Base-by-base conservation (phyloP, 148 eudicot genomes). In the Mesembryanthemum crystallinum region DNA sequence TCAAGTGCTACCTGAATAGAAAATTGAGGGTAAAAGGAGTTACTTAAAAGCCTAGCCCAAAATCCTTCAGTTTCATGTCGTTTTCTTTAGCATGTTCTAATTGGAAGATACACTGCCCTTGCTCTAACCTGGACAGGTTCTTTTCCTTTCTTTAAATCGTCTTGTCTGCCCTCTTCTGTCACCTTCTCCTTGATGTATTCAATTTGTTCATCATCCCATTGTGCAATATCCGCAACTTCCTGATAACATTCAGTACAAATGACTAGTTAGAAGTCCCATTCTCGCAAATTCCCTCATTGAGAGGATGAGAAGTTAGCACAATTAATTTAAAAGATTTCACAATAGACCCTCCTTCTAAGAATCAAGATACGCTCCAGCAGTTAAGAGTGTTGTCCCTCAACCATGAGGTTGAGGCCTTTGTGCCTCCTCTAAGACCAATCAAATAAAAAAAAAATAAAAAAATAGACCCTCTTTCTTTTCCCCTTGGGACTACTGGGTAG, bases 141-240 rank as follows among this genome's bases (percentile, higher is more conserved):
- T 83, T 95, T 95, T 60, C 99, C 99, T 83, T 95, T 95, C 85
- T 87, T 86, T 60, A 95, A 75, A 85, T 95, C 99, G 37, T 91
- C 94, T 85, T 81, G 88, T 75, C 82, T 86, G 11, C 99, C 97
- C 83, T 89, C 92, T 54, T 90, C 97, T 4, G 99, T 78, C 77
- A 95, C 96, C 80, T 89, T 95, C 82, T 95, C 97, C 83, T 79
- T 85, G 60, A 95, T 92, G 77, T 83, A 92, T 67, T 95, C 98
- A 51, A 95, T 89, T 82, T 95, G 98, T 80, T 95, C 98, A 78
- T 95, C 98, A 2, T 95, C 98, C 98, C 98, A 95, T 79, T 92
- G 86, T 77, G 98, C 98, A 51, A 95, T 82, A 71, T 74, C 85
- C 65, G 98, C 98, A 67, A 89, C 97, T 89, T 95, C 98, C 98